These are phyloP conservation scores for Penicillium arizonense DNA, from an alignment of 495 filamentous ascomycete species.

Conservation along the genomic window DNA sequence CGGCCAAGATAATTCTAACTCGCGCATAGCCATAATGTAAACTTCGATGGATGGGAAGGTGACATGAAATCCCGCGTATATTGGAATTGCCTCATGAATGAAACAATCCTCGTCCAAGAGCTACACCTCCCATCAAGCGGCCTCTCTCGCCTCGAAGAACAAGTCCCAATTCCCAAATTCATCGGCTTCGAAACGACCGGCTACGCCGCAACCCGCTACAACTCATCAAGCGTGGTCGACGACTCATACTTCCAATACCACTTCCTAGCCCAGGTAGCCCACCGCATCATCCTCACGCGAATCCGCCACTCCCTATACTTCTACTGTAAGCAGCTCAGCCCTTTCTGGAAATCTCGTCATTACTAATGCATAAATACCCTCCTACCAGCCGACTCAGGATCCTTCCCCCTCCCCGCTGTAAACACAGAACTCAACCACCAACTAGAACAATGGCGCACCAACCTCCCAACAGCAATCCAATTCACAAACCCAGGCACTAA, in stretches of 20 bases:
- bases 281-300: constrained; percentile 48
- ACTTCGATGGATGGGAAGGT: constrained; percentile 48
- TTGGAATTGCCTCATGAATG: constrained; percentile 51
- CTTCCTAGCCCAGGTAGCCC: constrained; percentile 49
- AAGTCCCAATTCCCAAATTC: constrained; percentile 48
- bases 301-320: constrained; percentile 50
- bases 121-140: constrained; percentile 48
- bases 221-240: constrained; percentile 34
- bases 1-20: constrained; percentile 3
- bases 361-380: background rate
- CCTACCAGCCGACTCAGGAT: constrained; percentile 40
- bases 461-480: constrained; percentile 42
- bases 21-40: constrained; percentile 37
- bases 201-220: constrained; percentile 28
- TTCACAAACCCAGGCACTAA: constrained; percentile 23
- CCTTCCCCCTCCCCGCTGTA: constrained; percentile 45
- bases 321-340: constrained; percentile 33
- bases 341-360: background rate
- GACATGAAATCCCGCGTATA: constrained; percentile 52
- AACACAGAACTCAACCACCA: constrained; percentile 46
- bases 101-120: constrained; percentile 48
- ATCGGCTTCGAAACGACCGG: constrained; percentile 42
- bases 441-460: constrained; percentile 47
- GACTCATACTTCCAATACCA: constrained; percentile 51
- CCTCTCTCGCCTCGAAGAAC: constrained; percentile 43